Conservation (phyloP, 352 stramenopile species). For the Phytophthora meadii region DNA sequence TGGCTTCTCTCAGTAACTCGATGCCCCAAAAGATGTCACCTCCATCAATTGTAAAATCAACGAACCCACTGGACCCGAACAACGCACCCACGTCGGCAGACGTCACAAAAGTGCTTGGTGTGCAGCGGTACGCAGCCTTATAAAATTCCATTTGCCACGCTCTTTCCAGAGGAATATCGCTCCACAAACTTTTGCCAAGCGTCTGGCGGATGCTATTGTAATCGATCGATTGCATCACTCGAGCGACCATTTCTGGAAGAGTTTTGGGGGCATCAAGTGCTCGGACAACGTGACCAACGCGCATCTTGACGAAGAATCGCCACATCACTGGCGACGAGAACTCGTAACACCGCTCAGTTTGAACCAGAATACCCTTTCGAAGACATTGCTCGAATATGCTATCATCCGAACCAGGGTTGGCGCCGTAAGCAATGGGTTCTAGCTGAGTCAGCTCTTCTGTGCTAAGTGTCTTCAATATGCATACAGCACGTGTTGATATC, state of each 20-base stretch:
- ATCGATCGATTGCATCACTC: not conserved
- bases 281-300: not conserved
- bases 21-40: constrained; percentile 8
- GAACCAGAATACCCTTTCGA: not conserved
- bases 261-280: not conserved
- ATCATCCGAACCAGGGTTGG: not conserved
- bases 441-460: not conserved
- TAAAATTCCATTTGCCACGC: constrained; percentile 24
- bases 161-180: constrained; percentile 1
- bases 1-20: constrained; percentile 4
- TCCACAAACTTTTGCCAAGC: not conserved
- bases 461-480: not conserved
- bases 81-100: constrained; percentile 8
- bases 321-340: not conserved
- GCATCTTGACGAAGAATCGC: not conserved
- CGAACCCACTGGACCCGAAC: constrained; percentile 9
- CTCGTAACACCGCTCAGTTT: not conserved
- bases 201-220: not conserved
- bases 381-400: not conserved
- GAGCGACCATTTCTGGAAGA: not conserved
- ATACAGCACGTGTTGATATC: not conserved
- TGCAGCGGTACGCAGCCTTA: constrained; percentile 10
- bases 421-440: not conserved
- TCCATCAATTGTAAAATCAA: constrained; percentile 13
- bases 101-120: constrained; percentile 9